Evolutionary conservation across 805 yeast genomes (phyloP).

Genomic region (Maudiozyma turicensis): DNA sequence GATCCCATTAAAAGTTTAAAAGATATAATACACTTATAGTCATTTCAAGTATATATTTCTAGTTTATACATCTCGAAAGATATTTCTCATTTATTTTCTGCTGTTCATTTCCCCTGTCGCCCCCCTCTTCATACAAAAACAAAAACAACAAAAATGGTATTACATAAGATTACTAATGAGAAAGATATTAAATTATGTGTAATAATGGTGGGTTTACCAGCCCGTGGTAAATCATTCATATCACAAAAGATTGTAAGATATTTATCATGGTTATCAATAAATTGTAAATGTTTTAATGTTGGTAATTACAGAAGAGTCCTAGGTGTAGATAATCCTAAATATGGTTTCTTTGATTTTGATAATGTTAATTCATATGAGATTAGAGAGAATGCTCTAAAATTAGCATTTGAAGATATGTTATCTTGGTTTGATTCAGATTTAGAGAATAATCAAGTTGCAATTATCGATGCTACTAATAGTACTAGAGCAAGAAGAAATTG

Average conservation of each 20-base stretch:
- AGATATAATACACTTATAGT: too few species aligned
- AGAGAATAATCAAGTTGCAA: constrained; percentile 81
- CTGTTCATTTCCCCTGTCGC: too few species aligned
- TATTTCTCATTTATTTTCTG: too few species aligned
- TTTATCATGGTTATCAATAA: constrained; percentile 82
- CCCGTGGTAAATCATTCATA: constrained; percentile 89
- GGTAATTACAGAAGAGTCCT: constrained; percentile 70
- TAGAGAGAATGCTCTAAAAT: constrained; percentile 58
- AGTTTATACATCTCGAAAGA: too few species aligned
- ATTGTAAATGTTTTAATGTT: constrained; percentile 80
- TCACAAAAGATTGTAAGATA: constrained; percentile 92
- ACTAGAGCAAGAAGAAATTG: constrained; percentile 61
- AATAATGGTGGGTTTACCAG: constrained; percentile 81
- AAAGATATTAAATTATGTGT: constrained; percentile 69
- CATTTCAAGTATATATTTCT: too few species aligned
- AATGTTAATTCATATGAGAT: constrained; percentile 56
- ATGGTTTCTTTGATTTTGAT: constrained; percentile 64
- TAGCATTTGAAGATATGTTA: constrained; percentile 73
- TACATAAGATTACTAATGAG: constrained; percentile 33
- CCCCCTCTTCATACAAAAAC: too few species aligned
- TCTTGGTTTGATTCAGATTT: constrained; percentile 58
- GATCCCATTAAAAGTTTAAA: too few species aligned
- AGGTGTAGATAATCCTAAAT: constrained; percentile 41
- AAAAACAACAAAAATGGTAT: constrained; percentile 17
- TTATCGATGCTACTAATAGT: constrained; percentile 87